Evolutionary conservation across 2,329 filamentous ascomycete species (phyloP).

Genomic region (Neofusicoccum umdonicola): DNA sequence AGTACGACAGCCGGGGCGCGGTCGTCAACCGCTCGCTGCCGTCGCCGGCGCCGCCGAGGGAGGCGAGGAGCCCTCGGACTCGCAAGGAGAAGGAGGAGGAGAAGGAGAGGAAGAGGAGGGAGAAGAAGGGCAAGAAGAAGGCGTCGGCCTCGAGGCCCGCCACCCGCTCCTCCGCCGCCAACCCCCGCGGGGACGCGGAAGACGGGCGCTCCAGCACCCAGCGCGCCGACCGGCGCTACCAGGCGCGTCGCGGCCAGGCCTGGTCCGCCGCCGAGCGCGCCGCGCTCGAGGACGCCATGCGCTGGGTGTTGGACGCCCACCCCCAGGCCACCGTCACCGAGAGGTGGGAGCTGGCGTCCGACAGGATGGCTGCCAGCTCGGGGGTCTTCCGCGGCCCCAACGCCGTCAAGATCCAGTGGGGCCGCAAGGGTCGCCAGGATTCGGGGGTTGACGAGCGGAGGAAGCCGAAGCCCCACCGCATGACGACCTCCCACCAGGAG

Average conservation of each 20-base stretch:
- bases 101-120: not conserved
- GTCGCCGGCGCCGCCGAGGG: too few species aligned
- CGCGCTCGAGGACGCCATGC: not conserved
- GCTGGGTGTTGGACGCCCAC: not conserved
- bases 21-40: too few species aligned
- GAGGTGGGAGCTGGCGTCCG: not conserved
- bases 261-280: not conserved
- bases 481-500: not conserved
- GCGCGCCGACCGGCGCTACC: too few species aligned
- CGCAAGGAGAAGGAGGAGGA: too few species aligned
- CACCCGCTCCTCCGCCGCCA: too few species aligned
- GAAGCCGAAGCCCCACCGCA: not conserved
- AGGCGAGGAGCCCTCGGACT: too few species aligned
- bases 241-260: too few species aligned
- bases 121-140: not conserved
- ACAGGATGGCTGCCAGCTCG: not conserved
- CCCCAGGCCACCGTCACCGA: not conserved
- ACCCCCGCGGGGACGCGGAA: too few species aligned
- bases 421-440: not conserved
- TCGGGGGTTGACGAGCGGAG: conserved; percentile 18
- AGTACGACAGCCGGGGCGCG: too few species aligned
- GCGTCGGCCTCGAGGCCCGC: too few species aligned
- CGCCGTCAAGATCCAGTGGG: conserved; percentile 10
- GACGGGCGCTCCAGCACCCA: not conserved
- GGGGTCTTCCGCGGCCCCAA: not conserved